Percentiles rank a stretch among this genome's conserved stretches.
Conservation (phyloP, 78 protist species). For the Dictyostelium brefeldianum region DNA sequence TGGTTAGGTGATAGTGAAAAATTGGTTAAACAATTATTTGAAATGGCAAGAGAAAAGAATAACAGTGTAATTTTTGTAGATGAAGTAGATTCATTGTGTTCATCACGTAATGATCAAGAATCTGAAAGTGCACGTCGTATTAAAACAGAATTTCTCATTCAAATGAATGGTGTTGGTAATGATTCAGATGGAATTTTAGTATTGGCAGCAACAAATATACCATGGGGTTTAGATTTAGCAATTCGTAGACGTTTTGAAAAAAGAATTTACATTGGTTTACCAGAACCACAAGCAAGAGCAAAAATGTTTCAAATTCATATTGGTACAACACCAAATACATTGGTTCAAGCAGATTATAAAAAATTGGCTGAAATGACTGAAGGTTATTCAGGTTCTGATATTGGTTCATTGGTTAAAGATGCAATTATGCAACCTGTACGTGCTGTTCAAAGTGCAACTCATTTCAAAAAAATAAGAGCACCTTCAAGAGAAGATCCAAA, state of each 20-base stretch:
- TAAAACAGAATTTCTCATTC: constrained; percentile 99
- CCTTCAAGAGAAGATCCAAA: constrained; percentile 80
- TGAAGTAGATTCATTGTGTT: constrained; percentile 98
- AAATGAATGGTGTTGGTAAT: constrained; percentile 97
- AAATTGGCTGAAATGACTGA: constrained; percentile 90
- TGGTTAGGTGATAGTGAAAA: constrained; percentile 98
- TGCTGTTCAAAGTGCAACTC: constrained; percentile 95
- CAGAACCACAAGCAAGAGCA: constrained; percentile 90
- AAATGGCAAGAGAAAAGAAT: constrained; percentile 94
- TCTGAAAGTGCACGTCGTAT: constrained; percentile 96
- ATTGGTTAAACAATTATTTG: constrained; percentile 96
- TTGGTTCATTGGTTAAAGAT: constrained; percentile 91
- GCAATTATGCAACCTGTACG: constrained; percentile 98
- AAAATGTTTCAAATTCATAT: constrained; percentile 92
- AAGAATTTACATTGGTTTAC: constrained; percentile 83
- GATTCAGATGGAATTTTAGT: constrained; percentile 96
- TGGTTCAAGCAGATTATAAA: constrained; percentile 68
- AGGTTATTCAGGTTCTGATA: constrained; percentile 97
- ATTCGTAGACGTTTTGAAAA: constrained; percentile 94
- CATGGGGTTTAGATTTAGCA: constrained; percentile 98
- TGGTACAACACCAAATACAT: constrained; percentile 90
- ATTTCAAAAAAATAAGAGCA: constrained; percentile 90
- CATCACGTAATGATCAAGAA: constrained; percentile 95
- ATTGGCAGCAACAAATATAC: constrained; percentile 99
- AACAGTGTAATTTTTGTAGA: constrained; percentile 99